phyloP scores from a whole-genome alignment of 306 rosid genomes.

The Rubus parviflorus region DNA sequence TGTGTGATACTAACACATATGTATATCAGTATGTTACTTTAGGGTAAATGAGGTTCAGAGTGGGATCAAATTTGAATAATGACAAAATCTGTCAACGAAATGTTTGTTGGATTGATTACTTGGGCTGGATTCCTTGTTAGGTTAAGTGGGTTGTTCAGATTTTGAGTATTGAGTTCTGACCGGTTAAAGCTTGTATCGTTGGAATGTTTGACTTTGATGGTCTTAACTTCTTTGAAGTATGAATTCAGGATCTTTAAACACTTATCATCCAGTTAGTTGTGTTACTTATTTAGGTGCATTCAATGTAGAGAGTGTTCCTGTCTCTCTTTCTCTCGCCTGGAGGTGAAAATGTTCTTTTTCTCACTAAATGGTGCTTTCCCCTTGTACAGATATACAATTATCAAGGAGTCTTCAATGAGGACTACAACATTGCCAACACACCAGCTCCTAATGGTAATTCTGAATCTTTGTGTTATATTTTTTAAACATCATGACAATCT shows the following conservation, averaged over 20 bases:
- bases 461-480: conserved; percentile 7
- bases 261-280: neutral
- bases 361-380: conserved; percentile 18
- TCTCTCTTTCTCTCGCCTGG: neutral
- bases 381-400: conserved; percentile 78
- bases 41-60: neutral
- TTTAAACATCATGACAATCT: conserved; percentile 9
- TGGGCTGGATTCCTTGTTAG: neutral
- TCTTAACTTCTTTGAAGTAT: neutral
- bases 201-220: neutral
- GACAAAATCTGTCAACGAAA: too few relatives aligned
- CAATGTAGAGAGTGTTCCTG: neutral
- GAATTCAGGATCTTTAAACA: neutral
- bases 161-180: neutral
- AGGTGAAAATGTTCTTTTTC: neutral
- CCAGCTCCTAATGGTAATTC: conserved; percentile 84
- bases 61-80: neutral
- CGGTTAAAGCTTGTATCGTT: neutral
- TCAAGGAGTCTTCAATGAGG: conserved; percentile 76
- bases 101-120: too few relatives aligned
- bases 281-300: neutral
- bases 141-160: conserved; percentile 2
- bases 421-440: conserved; percentile 89
- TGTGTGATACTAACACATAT: neutral
- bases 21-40: neutral